Evolutionary conservation across 2,329 filamentous ascomycete species (phyloP).

Genomic region (Helminthosporium solani): DNA sequence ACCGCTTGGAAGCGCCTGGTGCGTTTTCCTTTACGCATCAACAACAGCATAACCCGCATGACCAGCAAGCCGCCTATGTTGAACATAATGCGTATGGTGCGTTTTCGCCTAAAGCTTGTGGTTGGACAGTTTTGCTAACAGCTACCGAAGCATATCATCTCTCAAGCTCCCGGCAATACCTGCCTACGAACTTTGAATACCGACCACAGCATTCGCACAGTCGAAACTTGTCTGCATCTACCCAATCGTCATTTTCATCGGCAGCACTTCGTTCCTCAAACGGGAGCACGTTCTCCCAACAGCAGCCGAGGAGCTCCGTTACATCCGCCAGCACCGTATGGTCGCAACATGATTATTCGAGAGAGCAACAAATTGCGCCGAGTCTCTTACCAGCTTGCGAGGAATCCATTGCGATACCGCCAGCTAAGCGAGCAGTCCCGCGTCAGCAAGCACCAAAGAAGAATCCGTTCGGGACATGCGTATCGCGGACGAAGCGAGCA

Average conservation of each 20-base stretch:
- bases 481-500: conserved; percentile 24
- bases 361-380: conserved; percentile 15
- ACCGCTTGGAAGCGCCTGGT: conserved; percentile 5
- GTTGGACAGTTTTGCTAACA: conserved; percentile 3
- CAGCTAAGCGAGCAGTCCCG: conserved; percentile 4
- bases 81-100: conserved; percentile 11
- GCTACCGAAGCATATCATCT: conserved; percentile 10
- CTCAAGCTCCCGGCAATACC: conserved; percentile 12
- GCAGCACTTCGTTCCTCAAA: conserved; percentile 18
- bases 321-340: conserved; percentile 25
- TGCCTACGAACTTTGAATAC: conserved; percentile 2
- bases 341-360: conserved; percentile 17
- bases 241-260: conserved; percentile 20
- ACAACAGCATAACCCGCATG: conserved; percentile 10
- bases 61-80: conserved; percentile 3
- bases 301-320: conserved; percentile 18
- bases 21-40: conserved; percentile 8
- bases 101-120: neutral
- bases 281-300: conserved; percentile 21
- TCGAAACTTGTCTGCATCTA: conserved; percentile 20
- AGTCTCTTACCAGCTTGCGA: conserved; percentile 8
- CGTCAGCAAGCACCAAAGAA: conserved; percentile 13
- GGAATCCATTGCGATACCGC: neutral
- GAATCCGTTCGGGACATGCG: conserved; percentile 32
- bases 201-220: conserved; percentile 10